Conservation (phyloP, 2,329 filamentous ascomycete species). For the Periconia sp. region DNA sequence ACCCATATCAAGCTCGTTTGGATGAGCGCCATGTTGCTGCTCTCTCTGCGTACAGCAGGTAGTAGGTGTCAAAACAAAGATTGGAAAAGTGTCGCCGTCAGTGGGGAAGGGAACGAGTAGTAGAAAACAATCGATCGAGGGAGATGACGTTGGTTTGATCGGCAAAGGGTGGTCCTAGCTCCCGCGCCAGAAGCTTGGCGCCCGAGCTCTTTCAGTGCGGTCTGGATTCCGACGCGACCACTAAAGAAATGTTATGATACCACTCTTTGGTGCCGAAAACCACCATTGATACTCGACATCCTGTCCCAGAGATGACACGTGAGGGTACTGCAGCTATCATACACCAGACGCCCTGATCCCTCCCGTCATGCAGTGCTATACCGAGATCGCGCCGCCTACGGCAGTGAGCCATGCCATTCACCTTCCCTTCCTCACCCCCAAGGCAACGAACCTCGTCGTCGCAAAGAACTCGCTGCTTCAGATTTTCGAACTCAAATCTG, state of each 20-base stretch:
- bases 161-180: constrained; percentile 6
- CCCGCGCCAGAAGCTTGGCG: constrained; percentile 11
- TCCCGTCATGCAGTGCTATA: constrained; percentile 86
- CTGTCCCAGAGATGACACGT: constrained; percentile 17
- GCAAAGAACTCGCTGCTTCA: constrained; percentile 92
- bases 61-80: neutral
- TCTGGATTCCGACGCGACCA: constrained; percentile 5
- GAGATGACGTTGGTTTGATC: constrained; percentile 14
- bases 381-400: constrained; percentile 90
- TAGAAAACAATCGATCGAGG: neutral
- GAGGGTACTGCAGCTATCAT: constrained; percentile 1
- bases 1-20: constrained; percentile 94
- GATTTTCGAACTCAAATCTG: constrained; percentile 74
- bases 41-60: neutral
- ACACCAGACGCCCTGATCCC: neutral
- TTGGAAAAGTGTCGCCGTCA: neutral
- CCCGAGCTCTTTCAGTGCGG: constrained; percentile 18
- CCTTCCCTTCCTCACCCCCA: constrained; percentile 74
- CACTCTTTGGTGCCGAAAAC: constrained; percentile 6
- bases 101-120: neutral
- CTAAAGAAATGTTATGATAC: constrained; percentile 3
- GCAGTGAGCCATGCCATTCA: constrained; percentile 87
- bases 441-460: constrained; percentile 82
- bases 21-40: constrained; percentile 64
- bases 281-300: neutral